These are phyloP conservation scores for Saksenaea vasiformis DNA, from an alignment of 371 early-diverging fungal species.

Conservation along the genomic window DNA sequence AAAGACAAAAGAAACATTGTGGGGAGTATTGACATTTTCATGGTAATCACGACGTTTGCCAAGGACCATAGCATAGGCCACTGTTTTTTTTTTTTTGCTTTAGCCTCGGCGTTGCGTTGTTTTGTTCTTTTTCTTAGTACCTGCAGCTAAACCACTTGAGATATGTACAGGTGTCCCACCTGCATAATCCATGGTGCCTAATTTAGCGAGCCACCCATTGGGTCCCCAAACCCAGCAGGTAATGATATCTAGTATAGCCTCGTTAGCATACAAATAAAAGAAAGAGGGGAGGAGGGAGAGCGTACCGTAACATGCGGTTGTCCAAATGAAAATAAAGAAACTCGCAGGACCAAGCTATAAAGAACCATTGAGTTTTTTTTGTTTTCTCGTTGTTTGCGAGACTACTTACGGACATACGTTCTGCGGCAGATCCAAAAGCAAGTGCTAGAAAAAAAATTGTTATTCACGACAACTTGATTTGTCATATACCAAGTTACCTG, in stretches of 20 bases:
- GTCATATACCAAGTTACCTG: conserved; percentile 24
- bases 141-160: conserved; percentile 78
- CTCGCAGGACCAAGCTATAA: conserved; percentile 67
- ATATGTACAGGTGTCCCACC: conserved; percentile 90
- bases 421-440: conserved; percentile 84
- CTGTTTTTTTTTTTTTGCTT: conserved; percentile 15
- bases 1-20: conserved; percentile 80
- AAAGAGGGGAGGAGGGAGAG: background rate
- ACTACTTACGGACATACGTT: conserved; percentile 65
- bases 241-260: conserved; percentile 45
- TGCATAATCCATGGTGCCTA: conserved; percentile 83
- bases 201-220: conserved; percentile 70
- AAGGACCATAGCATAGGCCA: conserved; percentile 77
- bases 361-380: background rate
- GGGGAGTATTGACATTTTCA: conserved; percentile 67
- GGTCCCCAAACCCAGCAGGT: conserved; percentile 88
- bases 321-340: conserved; percentile 81
- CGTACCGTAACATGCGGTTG: conserved; percentile 72
- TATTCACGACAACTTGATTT: conserved; percentile 8
- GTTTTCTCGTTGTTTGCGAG: background rate
- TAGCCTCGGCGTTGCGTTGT: background rate
- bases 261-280: background rate
- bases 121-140: background rate
- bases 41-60: conserved; percentile 73
- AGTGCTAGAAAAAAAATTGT: conserved; percentile 57